Evolutionary conservation across 768 basidiomycete species (phyloP), one percentile per base, ranked within the genome.

Genomic region (Pleurotus tuoliensis): DNA sequence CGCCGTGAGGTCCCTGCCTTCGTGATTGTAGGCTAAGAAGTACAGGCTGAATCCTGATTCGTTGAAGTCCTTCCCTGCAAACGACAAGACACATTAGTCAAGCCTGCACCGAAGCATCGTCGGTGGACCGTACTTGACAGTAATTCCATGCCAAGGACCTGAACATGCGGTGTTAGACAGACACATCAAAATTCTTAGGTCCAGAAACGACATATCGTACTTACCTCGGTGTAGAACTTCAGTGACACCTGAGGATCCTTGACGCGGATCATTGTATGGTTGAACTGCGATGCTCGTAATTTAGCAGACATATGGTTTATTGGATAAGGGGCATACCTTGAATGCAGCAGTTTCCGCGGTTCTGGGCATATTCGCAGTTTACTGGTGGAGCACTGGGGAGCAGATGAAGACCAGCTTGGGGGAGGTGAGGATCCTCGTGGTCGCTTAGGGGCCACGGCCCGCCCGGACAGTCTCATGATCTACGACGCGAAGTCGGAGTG

Each of bases 191-290:
- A 18, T 38, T 39, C 38, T 13, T 20, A 51, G 4, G 30, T 6
- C 12, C 5, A n/a, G 46, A 15, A 25, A 24, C 25, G 13, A 25
- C 13, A 48, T n/a, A 4, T 18, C 30, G 30, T 43, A 63, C 79
- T 63, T 54, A 84, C 88, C 41, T 91, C 81, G 56, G 80, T 78
- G 73, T 96, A 96, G 72, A 94, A 98, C 18, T 78, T 74, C 58
- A 96, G 67, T 15, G 92, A 94, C 45, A 72, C 77, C 62, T 92
- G 84, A 6, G 93, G 88, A 67, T 96, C 92, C 76, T 87, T 94
- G 68, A 96, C 79, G 63, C 94, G 82, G 63, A 94, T 69, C 92
- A 92, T 93, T 16, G 88, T 90, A 70, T 94, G 91, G 67, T 92
- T 91, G 73, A 89, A 85, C 87, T 90, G 48, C 6, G 55, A 27